Evolutionary conservation across 805 yeast species (phyloP).

Genomic region (Cyberlindnera samutprakarnensis): DNA sequence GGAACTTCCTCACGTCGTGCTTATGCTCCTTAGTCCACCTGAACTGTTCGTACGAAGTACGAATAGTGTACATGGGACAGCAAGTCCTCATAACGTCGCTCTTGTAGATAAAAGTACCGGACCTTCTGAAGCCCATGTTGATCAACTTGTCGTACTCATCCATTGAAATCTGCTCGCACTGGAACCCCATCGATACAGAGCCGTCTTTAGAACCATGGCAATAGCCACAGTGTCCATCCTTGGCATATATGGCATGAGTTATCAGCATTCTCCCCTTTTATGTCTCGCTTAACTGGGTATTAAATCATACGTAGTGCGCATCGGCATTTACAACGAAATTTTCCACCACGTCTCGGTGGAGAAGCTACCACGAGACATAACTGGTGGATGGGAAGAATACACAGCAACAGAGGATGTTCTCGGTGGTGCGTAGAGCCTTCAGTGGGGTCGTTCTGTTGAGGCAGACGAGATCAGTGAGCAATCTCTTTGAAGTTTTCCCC

Average conservation of each 20-base stretch:
- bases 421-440: too few relatives aligned
- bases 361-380: too few relatives aligned
- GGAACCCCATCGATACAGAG: slow-evolving; percentile 29
- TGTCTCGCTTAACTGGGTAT: background rate
- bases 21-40: slow-evolving; percentile 59
- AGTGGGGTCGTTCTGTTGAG: too few relatives aligned
- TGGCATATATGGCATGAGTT: slow-evolving; percentile 39
- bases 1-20: slow-evolving; percentile 54
- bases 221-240: slow-evolving; percentile 59
- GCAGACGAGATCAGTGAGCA: background rate
- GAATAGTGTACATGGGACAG: slow-evolving; percentile 71
- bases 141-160: slow-evolving; percentile 55
- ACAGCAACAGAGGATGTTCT: too few relatives aligned
- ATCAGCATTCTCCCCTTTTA: too few relatives aligned
- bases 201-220: slow-evolving; percentile 37
- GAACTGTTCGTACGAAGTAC: slow-evolving; percentile 45
- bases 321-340: too few relatives aligned
- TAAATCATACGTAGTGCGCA: too few relatives aligned
- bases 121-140: slow-evolving; percentile 71
- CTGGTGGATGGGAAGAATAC: too few relatives aligned
- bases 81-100: slow-evolving; percentile 68
- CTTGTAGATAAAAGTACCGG: slow-evolving; percentile 60
- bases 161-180: slow-evolving; percentile 23
- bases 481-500: slow-evolving; percentile 59
- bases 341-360: too few relatives aligned